Conservation (phyloP, 2,329 filamentous ascomycete species). For the Alternaria infectoria region DNA sequence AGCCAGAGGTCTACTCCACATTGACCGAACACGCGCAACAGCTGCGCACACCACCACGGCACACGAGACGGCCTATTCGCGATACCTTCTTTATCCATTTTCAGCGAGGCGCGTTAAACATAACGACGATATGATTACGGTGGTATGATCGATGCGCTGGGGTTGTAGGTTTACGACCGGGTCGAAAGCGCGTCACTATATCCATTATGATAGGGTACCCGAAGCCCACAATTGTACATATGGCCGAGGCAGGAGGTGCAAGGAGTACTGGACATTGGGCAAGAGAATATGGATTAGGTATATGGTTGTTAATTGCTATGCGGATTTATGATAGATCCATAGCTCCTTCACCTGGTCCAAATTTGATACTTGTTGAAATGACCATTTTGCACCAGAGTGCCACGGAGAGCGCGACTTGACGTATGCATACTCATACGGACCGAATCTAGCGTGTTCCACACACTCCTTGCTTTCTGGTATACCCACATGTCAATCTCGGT, state of each 20-base stretch:
- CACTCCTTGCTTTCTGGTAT: not conserved
- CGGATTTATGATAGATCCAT: not conserved
- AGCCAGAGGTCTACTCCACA: conserved; percentile 6
- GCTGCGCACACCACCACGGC: conserved; percentile 10
- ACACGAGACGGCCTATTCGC: conserved; percentile 21
- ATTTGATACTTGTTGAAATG: not conserved
- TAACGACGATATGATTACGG: conserved; percentile 49
- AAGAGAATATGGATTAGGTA: conserved; percentile 2
- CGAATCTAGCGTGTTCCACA: not conserved
- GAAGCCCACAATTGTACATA: conserved; percentile 43
- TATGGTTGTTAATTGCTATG: conserved; percentile 1
- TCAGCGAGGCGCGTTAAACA: conserved; percentile 42
- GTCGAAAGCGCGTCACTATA: conserved; percentile 26
- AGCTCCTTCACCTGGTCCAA: not conserved
- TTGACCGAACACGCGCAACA: conserved; percentile 12
- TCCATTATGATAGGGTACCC: conserved; percentile 20
- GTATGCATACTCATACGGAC: not conserved
- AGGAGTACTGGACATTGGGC: conserved; percentile 1
- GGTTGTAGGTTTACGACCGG: conserved; percentile 23
- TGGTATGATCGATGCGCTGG: conserved; percentile 33
- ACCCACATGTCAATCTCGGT: not conserved
- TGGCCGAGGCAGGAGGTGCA: conserved; percentile 24
- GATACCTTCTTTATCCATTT: conserved; percentile 41
- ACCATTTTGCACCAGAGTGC: not conserved
- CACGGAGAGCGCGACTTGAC: not conserved